These are phyloP conservation scores for Fusarium sp. DNA, from an alignment of 2,329 filamentous ascomycete species.

Conservation along the genomic window DNA sequence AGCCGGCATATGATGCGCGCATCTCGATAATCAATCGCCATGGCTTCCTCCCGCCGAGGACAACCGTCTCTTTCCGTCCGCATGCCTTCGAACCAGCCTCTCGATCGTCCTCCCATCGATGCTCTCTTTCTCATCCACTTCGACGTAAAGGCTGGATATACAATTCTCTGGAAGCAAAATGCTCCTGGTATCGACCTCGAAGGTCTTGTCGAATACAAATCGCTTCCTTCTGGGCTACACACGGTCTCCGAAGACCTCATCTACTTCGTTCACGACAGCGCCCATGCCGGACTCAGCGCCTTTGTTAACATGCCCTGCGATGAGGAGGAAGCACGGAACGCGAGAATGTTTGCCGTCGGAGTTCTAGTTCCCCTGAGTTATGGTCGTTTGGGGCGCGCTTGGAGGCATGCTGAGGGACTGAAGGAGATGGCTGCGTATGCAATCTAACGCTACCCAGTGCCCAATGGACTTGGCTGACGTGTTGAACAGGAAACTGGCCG, in stretches of 20 bases:
- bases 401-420: conserved; percentile 83
- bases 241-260: conserved; percentile 87
- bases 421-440: conserved; percentile 77
- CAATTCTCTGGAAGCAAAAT: conserved; percentile 86
- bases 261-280: conserved; percentile 87
- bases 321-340: conserved; percentile 81
- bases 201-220: conserved; percentile 94
- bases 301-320: conserved; percentile 87
- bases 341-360: conserved; percentile 91
- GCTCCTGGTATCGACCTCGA: conserved; percentile 77
- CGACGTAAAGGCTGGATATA: conserved; percentile 91
- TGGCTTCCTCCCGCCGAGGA: conserved; percentile 53
- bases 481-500: conserved; percentile 64
- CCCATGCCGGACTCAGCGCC: conserved; percentile 87
- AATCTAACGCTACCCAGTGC: neutral
- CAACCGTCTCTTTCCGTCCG: conserved; percentile 53
- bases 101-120: conserved; percentile 60
- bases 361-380: conserved; percentile 86
- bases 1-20: conserved; percentile 42
- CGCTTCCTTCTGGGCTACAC: conserved; percentile 91
- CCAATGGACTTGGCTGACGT: conserved; percentile 35
- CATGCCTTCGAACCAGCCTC: conserved; percentile 44
- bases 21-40: conserved; percentile 45
- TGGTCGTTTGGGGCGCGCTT: conserved; percentile 85
- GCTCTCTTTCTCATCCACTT: conserved; percentile 91